phyloP scores from a whole-genome alignment of 129 eudicot genomes.

The Mikania micrantha region DNA sequence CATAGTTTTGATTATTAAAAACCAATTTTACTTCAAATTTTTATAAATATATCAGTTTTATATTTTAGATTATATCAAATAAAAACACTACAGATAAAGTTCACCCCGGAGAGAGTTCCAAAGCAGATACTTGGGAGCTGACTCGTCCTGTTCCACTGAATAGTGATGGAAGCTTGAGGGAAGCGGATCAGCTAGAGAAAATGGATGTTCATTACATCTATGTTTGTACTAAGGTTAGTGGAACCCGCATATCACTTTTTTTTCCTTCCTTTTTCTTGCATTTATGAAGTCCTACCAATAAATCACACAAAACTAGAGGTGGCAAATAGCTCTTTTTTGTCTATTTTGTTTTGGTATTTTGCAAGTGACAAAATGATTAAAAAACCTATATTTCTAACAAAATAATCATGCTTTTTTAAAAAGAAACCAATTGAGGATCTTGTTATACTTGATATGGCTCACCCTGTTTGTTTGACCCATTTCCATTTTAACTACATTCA shows the following conservation, averaged over 20 bases:
- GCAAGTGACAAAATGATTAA: not conserved
- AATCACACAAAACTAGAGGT: not conserved
- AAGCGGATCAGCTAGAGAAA: slow-evolving; percentile 38
- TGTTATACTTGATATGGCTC: not conserved
- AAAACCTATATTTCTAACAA: not conserved
- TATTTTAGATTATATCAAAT: not conserved
- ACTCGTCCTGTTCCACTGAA: slow-evolving; percentile 56
- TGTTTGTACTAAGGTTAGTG: slow-evolving; percentile 71
- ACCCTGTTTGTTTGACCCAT: not conserved
- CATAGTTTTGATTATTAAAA: too few species aligned
- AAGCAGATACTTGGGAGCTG: slow-evolving; percentile 40
- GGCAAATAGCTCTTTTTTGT: not conserved
- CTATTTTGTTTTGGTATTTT: not conserved
- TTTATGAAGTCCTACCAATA: not conserved
- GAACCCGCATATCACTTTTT: not conserved
- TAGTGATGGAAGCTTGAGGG: slow-evolving; percentile 42
- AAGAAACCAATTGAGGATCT: not conserved
- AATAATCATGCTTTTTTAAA: not conserved
- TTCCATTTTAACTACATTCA: not conserved
- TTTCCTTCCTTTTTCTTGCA: not conserved
- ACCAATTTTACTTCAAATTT: too few species aligned
- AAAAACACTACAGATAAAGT: slow-evolving; percentile 40
- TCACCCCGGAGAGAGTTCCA: slow-evolving; percentile 35
- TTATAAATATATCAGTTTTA: not conserved
- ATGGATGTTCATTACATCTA: slow-evolving; percentile 78